Evolutionary conservation across 2,329 filamentous ascomycete species (phyloP), one percentile per base, ranked within the genome.

Genomic region (Didymosphaeria variabile): DNA sequence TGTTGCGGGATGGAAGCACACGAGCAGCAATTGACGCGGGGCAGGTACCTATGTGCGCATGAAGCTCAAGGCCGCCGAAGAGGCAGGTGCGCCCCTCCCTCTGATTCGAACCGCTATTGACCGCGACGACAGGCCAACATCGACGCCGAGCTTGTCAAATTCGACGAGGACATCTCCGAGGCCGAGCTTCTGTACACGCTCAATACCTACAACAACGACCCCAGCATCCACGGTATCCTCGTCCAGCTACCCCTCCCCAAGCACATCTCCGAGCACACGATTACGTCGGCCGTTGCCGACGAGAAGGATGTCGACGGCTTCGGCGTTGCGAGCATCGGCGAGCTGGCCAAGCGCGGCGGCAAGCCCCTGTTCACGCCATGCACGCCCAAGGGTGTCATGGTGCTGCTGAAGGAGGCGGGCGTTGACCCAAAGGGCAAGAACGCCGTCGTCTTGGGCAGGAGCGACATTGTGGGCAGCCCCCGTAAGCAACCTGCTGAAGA

Each of bases 231-330:
- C 78, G 95, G 95, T 68, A 93, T 99, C 72, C 86, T 99, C 61
- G 94, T 99, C 49, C 95, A 99, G 81, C 82, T 99, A 61, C 95
- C 95, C 40, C 84, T 99, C 21, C 95, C 95, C 19, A 88, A 88
- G 72, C 91, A 96, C 78, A 90, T 99, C 73, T 92, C 93, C 61
- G 95, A 99, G 83, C 93, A 97, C 77, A 84, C 86, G 45, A 85
- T 99, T 74, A 99, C 95, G 34, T 97, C 93, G 52, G 90, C 93
- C 21, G 95, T 99, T 19, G 86, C 91, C 46, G 91, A 94, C 72
- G 91, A 95, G 80, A 99, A 99, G 82, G 95, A 99, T 83, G 95
- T 99, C 55, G 95, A 99, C 80, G 95, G 95, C 55, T 99, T 99
- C 75, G 94, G 95, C 59, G 90, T 93, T 59, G 87, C 86, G 74